Evolutionary conservation across 805 yeast species (phyloP).

Genomic region (Ogataea zsoltii): DNA sequence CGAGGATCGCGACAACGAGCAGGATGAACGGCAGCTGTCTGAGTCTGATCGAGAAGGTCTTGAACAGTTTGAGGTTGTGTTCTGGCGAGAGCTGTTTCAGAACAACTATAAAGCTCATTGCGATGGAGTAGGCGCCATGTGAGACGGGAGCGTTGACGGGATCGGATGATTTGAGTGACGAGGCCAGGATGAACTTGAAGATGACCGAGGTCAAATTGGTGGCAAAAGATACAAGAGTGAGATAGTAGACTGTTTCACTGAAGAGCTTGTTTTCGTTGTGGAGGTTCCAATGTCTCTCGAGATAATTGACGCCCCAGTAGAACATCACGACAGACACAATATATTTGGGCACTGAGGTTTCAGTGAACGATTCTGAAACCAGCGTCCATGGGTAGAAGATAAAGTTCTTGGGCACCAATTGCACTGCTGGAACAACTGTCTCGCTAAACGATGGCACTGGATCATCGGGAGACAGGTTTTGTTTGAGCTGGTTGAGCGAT

Average conservation of each 20-base stretch:
- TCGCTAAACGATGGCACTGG: conserved; percentile 33
- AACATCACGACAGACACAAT: conserved; percentile 40
- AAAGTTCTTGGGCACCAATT: conserved; percentile 61
- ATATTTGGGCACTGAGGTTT: conserved; percentile 49
- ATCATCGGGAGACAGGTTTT: conserved; percentile 19
- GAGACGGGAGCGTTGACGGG: conserved; percentile 48
- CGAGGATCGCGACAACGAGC: conserved; percentile 29
- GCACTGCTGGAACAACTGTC: conserved; percentile 52
- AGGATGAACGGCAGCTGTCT: conserved; percentile 61
- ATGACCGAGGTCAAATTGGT: conserved; percentile 57
- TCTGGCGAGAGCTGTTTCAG: conserved; percentile 61
- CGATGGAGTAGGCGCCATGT: conserved; percentile 49
- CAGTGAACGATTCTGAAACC: conserved; percentile 63
- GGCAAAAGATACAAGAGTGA: conserved; percentile 52
- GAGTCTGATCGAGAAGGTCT: conserved; percentile 44
- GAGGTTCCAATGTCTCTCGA: conserved; percentile 50
- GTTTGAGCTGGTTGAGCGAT: conserved; percentile 29
- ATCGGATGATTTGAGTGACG: conserved; percentile 40
- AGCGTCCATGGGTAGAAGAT: conserved; percentile 65
- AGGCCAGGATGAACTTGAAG: conserved; percentile 26
- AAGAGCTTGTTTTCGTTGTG: conserved; percentile 19
- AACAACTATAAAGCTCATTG: conserved; percentile 56
- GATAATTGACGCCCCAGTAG: conserved; percentile 43
- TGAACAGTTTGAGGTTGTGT: conserved; percentile 50
- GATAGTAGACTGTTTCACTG: conserved; percentile 49